A percentile compares a stretch with the other conserved stretches of the same genome.
Evolutionary conservation across 371 early-diverging fungal species (phyloP).

Genomic region (Rhizopus delemar): DNA sequence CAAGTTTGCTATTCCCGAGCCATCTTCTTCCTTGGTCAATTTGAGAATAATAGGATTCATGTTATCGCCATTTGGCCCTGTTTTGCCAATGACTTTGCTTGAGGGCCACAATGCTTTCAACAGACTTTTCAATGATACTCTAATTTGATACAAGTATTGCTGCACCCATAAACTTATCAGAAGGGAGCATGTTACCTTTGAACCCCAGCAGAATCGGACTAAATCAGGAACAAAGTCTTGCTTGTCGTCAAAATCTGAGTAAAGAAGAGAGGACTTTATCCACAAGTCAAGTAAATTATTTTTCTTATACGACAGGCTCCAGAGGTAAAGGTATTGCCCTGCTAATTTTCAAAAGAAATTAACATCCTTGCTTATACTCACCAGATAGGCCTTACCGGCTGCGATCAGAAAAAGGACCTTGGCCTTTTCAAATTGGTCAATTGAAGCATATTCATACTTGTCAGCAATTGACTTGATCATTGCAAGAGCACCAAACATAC

Average conservation of each 20-base stretch:
- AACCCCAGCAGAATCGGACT: conserved; percentile 11
- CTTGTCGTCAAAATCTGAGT: conserved; percentile 10
- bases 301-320: conserved; percentile 8
- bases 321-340: conserved; percentile 1
- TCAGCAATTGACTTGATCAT: too few species aligned
- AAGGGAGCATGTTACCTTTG: conserved; percentile 2
- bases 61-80: neutral
- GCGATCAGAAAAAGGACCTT: too few species aligned
- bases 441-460: too few species aligned
- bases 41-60: conserved; percentile 7
- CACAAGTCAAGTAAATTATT: conserved; percentile 11
- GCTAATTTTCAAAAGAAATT: neutral
- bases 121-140: neutral
- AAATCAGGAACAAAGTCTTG: conserved; percentile 5
- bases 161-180: too few species aligned
- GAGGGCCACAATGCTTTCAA: neutral
- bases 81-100: neutral
- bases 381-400: too few species aligned
- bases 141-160: neutral
- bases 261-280: conserved; percentile 1
- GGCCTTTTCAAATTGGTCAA: too few species aligned
- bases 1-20: neutral
- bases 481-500: conserved; percentile 12
- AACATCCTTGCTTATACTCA: too few species aligned
- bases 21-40: conserved; percentile 6